Conservation (phyloP, 1,284 basidiomycete species). For the Pterulicium gracile region DNA sequence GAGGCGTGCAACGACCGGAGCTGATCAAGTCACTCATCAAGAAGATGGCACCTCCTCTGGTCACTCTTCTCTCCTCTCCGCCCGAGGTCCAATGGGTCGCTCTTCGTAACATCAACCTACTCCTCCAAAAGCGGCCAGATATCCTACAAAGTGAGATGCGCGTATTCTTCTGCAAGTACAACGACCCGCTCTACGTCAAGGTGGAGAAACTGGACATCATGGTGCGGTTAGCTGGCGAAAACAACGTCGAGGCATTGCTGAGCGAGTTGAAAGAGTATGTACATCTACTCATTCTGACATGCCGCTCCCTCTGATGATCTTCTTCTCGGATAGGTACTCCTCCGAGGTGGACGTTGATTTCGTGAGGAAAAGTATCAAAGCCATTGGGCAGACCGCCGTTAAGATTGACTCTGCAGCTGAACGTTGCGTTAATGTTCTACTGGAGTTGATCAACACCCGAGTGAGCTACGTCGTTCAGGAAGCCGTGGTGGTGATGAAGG, state of each 20-base stretch:
- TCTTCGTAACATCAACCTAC: slow-evolving; percentile 90
- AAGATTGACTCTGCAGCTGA: slow-evolving; percentile 91
- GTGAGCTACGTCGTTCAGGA: slow-evolving; percentile 98
- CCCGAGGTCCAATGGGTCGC: slow-evolving; percentile 96
- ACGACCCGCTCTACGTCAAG: slow-evolving; percentile 97
- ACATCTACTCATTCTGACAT: neutral
- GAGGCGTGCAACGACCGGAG: slow-evolving; percentile 74
- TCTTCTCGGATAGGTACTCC: slow-evolving; percentile 55
- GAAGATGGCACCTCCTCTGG: slow-evolving; percentile 97
- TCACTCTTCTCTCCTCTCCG: slow-evolving; percentile 67
- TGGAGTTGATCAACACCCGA: slow-evolving; percentile 86
- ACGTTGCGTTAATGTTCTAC: slow-evolving; percentile 87
- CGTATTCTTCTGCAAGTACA: slow-evolving; percentile 99
- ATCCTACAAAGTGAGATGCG: slow-evolving; percentile 93
- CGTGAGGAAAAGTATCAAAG: slow-evolving; percentile 87
- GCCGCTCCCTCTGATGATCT: slow-evolving; percentile 7
- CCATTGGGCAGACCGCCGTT: slow-evolving; percentile 93
- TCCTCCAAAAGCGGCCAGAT: slow-evolving; percentile 87
- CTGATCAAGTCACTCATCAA: slow-evolving; percentile 80
- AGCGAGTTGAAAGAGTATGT: slow-evolving; percentile 91
- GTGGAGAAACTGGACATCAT: slow-evolving; percentile 98
- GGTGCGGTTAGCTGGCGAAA: slow-evolving; percentile 87
- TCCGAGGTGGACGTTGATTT: slow-evolving; percentile 99
- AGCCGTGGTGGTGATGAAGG: slow-evolving; percentile 97
- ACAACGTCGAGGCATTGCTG: slow-evolving; percentile 89